phyloP scores from a whole-genome alignment of 208 protist genomes.

The Leptomonas seymouri region DNA sequence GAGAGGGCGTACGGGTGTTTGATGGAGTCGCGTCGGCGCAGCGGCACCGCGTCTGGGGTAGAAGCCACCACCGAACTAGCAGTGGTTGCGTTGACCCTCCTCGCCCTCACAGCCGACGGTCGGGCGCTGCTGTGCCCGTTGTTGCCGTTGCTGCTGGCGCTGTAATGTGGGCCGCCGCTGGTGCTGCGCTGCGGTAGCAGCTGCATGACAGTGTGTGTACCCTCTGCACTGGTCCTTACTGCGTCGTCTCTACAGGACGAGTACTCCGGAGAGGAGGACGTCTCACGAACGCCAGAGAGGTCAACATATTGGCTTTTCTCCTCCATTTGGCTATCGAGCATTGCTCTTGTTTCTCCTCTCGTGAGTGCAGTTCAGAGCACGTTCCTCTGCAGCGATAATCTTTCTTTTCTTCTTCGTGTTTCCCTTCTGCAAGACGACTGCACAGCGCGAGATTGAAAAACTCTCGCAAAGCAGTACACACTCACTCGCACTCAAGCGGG shows the following conservation, averaged over 20 bases:
- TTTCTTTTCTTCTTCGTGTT: not conserved
- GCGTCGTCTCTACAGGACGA: not conserved
- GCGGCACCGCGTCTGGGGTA: slow-evolving; percentile 3
- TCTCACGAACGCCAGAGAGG: slow-evolving; percentile 11
- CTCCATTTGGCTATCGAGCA: not conserved
- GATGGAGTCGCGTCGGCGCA: slow-evolving; percentile 17
- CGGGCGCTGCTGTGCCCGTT: slow-evolving; percentile 10
- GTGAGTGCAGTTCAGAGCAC: no score
- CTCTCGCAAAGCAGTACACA: no score
- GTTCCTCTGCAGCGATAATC: no score
- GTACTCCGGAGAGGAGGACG: slow-evolving; percentile 10
- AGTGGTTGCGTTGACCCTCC: not conserved
- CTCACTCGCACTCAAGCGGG: no score
- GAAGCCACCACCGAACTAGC: not conserved
- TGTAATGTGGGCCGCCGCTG: slow-evolving; percentile 13
- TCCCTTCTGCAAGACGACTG: not conserved
- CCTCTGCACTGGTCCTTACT: not conserved
- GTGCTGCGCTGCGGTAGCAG: not conserved
- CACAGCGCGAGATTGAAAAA: no score
- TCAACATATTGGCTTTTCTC: not conserved
- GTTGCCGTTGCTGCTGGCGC: slow-evolving; percentile 2
- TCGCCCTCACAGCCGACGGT: not conserved
- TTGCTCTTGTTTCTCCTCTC: no score
- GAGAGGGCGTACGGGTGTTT: slow-evolving; percentile 12
- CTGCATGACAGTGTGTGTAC: slow-evolving; percentile 1